Evolutionary conservation across 208 protist genomes (phyloP).

Genomic region (Zelonia costaricensis): DNA sequence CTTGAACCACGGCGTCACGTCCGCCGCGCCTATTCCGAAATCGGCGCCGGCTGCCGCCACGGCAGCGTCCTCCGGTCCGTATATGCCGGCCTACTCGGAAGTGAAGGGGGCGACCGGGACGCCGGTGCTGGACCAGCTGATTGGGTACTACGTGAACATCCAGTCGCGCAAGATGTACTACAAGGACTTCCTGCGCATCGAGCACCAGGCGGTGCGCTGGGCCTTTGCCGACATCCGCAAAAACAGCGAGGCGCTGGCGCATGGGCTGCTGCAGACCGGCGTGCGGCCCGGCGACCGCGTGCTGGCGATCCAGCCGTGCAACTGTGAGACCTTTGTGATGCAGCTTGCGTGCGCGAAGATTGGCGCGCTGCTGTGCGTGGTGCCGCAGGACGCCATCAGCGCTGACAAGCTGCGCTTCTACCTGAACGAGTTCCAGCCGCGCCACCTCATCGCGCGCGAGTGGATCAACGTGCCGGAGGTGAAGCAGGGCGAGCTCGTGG

Average conservation of each 20-base stretch:
- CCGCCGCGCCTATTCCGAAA: slow-evolving; percentile 23
- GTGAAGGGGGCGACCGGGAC: slow-evolving; percentile 56
- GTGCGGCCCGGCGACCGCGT: slow-evolving; percentile 85
- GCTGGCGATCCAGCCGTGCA: slow-evolving; percentile 88
- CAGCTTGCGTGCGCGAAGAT: slow-evolving; percentile 91
- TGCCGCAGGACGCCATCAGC: slow-evolving; percentile 81
- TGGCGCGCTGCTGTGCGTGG: slow-evolving; percentile 79
- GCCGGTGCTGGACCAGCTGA: slow-evolving; percentile 88
- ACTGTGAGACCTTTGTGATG: slow-evolving; percentile 91
- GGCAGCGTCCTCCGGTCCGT: slow-evolving; percentile 46
- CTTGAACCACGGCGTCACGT: slow-evolving; percentile 38
- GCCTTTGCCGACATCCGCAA: slow-evolving; percentile 93
- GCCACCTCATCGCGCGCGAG: slow-evolving; percentile 83
- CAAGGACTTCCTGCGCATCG: slow-evolving; percentile 93
- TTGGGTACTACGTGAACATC: slow-evolving; percentile 93
- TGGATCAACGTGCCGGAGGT: slow-evolving; percentile 89
- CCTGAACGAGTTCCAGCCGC: slow-evolving; percentile 92
- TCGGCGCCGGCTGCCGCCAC: slow-evolving; percentile 55
- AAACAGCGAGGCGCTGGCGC: slow-evolving; percentile 92
- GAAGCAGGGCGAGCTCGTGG: slow-evolving; percentile 83
- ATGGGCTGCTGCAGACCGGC: slow-evolving; percentile 90
- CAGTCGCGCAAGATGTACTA: slow-evolving; percentile 95
- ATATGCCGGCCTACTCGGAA: slow-evolving; percentile 81
- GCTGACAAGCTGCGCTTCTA: slow-evolving; percentile 92
- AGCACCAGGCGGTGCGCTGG: slow-evolving; percentile 93